A percentile compares a stretch with the other conserved stretches of the same genome.
These are phyloP conservation scores for Neurospora sp. DNA, from an alignment of 495 filamentous ascomycete species.

Conservation along the genomic window DNA sequence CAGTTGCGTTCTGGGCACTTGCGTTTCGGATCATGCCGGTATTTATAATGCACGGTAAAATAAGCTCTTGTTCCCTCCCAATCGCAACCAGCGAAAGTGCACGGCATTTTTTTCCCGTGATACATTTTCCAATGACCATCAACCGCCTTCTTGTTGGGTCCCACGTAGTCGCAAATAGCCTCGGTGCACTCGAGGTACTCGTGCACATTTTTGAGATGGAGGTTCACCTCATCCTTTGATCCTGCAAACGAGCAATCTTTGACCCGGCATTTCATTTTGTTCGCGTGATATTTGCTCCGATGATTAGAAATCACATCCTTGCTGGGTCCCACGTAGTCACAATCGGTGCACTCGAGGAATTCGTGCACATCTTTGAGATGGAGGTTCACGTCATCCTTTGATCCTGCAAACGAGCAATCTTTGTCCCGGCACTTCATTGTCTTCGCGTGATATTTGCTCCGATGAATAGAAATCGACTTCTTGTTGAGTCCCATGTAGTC, in stretches of 20 bases:
- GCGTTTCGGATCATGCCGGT: neutral
- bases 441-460: too few species aligned
- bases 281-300: too few species aligned
- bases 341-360: too few species aligned
- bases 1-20: neutral
- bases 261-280: neutral
- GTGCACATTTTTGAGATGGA: neutral
- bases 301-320: too few species aligned
- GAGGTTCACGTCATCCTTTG: too few species aligned
- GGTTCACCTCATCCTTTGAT: neutral
- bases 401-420: too few species aligned
- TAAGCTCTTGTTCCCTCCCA: neutral
- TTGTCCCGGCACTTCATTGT: too few species aligned
- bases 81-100: neutral
- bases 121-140: rapidly evolving
- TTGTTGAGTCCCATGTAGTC: too few species aligned
- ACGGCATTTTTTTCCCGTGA: too few species aligned
- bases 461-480: too few species aligned
- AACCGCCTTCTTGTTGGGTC: neutral
- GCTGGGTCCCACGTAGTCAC: too few species aligned
- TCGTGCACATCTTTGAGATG: too few species aligned
- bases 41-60: neutral
- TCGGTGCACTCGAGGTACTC: neutral
- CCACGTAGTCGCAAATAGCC: neutral
- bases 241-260: neutral